These are phyloP conservation scores for Glycine latifolia DNA, from an alignment of 306 rosid species.

Conservation along the genomic window DNA sequence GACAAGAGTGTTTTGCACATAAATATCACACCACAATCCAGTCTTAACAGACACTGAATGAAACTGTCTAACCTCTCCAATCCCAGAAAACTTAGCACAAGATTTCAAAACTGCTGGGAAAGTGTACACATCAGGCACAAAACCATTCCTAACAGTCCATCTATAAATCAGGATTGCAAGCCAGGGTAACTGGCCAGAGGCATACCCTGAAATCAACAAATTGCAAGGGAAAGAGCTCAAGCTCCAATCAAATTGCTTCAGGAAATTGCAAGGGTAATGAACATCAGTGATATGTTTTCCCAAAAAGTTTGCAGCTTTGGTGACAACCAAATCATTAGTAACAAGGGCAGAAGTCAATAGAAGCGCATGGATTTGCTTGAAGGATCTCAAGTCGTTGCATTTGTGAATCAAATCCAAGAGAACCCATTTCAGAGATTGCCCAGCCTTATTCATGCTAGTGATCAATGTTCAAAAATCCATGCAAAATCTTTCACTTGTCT, in stretches of 20 bases:
- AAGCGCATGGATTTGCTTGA: constrained; percentile 72
- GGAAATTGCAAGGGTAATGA: constrained; percentile 68
- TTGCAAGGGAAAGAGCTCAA: constrained; percentile 76
- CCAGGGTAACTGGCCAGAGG: constrained; percentile 53
- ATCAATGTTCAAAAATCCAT: neutral
- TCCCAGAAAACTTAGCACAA: constrained; percentile 73
- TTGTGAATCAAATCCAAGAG: constrained; percentile 57
- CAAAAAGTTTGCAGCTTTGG: constrained; percentile 62
- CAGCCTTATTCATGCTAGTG: constrained; percentile 39
- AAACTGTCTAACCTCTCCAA: constrained; percentile 65
- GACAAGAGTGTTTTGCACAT: constrained; percentile 68
- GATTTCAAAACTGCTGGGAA: constrained; percentile 75
- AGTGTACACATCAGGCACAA: constrained; percentile 71
- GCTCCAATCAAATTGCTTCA: constrained; percentile 70
- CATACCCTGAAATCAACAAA: constrained; percentile 63
- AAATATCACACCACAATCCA: constrained; percentile 63
- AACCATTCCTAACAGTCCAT: constrained; percentile 65
- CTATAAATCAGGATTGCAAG: constrained; percentile 57
- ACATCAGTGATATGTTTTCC: constrained; percentile 52
- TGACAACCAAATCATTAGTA: constrained; percentile 56
- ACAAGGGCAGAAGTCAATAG: constrained; percentile 63
- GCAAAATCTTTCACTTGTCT: neutral
- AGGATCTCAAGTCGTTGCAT: constrained; percentile 59
- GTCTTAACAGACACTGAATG: constrained; percentile 60
- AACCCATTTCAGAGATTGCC: constrained; percentile 62